A percentile compares a stretch with the other conserved stretches of the same genome.
Conservation (phyloP, 192 early-diverging fungal genomes). For the Rhizophlyctis rosea region DNA sequence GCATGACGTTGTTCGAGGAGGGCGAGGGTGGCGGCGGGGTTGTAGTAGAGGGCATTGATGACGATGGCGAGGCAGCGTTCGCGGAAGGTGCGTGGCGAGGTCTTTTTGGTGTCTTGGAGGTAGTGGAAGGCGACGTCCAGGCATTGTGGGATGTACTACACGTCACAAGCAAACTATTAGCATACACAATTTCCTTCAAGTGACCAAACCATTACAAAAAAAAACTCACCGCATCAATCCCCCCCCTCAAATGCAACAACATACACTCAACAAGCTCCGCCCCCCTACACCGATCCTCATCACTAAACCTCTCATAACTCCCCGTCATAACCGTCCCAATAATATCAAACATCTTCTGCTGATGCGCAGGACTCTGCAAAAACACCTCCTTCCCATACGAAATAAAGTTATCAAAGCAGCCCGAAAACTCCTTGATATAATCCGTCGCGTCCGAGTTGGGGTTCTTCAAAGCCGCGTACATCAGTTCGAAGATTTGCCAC, state of each 20-base stretch:
- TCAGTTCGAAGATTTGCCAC: conserved; percentile 78
- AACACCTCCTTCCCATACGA: conserved; percentile 81
- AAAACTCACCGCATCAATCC: conserved; percentile 57
- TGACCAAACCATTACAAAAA: no score
- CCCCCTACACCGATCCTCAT: conserved; percentile 76
- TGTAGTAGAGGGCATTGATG: conserved; percentile 86
- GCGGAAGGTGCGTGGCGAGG: conserved; percentile 65
- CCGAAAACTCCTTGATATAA: conserved; percentile 87
- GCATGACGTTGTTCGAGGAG: conserved; percentile 75
- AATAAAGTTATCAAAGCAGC: conserved; percentile 89
- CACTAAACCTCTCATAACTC: conserved; percentile 68
- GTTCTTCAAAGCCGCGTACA: conserved; percentile 75
- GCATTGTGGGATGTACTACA: conserved; percentile 64
- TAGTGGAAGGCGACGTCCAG: conserved; percentile 65
- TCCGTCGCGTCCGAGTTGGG: conserved; percentile 62
- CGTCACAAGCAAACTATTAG: neutral
- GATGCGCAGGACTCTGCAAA: conserved; percentile 61
- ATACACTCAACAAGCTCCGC: conserved; percentile 85
- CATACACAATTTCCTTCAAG: no score
- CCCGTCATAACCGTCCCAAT: conserved; percentile 59
- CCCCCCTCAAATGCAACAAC: conserved; percentile 78
- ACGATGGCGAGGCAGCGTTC: conserved; percentile 77
- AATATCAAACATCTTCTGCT: conserved; percentile 77
- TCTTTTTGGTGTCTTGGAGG: conserved; percentile 55
- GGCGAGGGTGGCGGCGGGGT: conserved; percentile 68